These are phyloP conservation scores for Solanum raphanifolium DNA, from an alignment of 257 asterid genomes.

Conservation along the genomic window DNA sequence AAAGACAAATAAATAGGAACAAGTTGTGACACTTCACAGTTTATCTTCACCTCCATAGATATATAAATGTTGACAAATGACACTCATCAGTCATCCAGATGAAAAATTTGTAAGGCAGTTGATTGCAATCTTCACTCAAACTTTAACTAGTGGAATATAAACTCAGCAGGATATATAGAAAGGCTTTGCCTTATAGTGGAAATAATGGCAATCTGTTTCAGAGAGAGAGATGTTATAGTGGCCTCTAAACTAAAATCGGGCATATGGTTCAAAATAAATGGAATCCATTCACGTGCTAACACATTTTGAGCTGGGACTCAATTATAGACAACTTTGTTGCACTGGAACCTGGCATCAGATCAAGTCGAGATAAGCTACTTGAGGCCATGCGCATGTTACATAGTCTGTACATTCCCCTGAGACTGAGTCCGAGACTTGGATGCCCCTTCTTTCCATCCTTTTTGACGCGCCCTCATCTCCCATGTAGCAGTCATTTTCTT, in stretches of 20 bases:
- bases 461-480: conserved; percentile 85
- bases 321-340: background rate
- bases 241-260: background rate
- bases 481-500: conserved; percentile 63
- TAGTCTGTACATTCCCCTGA: conserved; percentile 11
- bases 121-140: background rate
- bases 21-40: background rate
- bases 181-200: conserved; percentile 4
- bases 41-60: background rate
- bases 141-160: background rate
- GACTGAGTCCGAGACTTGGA: conserved; percentile 11
- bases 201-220: background rate
- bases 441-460: conserved; percentile 78
- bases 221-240: background rate
- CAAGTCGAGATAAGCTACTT: background rate
- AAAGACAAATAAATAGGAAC: background rate
- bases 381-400: background rate
- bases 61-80: background rate
- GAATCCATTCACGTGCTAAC: background rate
- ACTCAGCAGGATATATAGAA: background rate
- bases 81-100: background rate
- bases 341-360: background rate
- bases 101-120: background rate
- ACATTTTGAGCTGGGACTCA: background rate
- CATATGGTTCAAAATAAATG: background rate